Evolutionary conservation across 257 asterid genomes (phyloP), one percentile per base, ranked within the genome.

Genomic region (Fraxinus pennsylvanica): DNA sequence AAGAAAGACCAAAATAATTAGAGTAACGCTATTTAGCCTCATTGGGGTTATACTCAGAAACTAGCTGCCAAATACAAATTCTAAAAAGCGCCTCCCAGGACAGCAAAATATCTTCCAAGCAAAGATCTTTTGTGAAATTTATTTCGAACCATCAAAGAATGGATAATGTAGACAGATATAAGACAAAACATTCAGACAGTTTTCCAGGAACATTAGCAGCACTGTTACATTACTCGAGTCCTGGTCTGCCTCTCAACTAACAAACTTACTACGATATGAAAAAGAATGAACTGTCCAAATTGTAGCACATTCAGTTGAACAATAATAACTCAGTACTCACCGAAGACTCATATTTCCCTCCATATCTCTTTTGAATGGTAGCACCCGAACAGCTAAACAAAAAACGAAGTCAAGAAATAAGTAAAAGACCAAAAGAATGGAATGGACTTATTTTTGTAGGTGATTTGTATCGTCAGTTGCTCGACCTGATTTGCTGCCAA

Each of bases 311-410:
- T 57, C 71, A 74, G 27, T 72, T 69, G 10, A 32, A 45, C 4
- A 30, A 78, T 5, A 57, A 43, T 38, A 73, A 69, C 74, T 8
- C 78, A 65, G 70, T n/a, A 1, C 78, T 68, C 33, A 50, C 79
- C 12, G 59, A 78, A 59, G 89, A 84, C 21, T 73, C 91, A 2
- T 83, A 70, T 79, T 89, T 85, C 10, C 91, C 91, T 47, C 92
- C 87, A 1, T 36, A 0, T 38, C 41, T 38, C 41, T 38, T 38
- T 38, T 8, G 12, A 38, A 8, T 1, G 43, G 41, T 36, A 36
- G 41, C 41, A 36, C 10, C 43, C 41, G 2, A 38, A 38, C 12
- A 38, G 43, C 12, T 38, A 38, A 38, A 38, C 43, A 8, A 9
- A 1, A 38, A 1, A 38, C 43, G 43, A 8, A 38, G 43, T 38